Evolutionary conservation across 129 eudicot species (phyloP).

Genomic region (Silybum marianum): DNA sequence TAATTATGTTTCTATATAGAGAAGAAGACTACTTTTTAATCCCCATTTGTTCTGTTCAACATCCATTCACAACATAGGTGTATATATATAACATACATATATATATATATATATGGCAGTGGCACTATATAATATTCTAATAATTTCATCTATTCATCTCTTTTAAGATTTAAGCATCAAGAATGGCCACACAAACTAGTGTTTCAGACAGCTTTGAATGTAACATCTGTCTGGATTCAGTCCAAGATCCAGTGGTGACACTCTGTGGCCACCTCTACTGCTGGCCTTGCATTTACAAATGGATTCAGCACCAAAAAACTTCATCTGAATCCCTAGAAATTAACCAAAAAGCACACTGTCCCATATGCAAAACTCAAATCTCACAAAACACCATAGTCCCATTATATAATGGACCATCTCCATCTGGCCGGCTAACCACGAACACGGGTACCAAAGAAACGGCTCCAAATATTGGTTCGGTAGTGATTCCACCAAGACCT

Average conservation of each 20-base stretch:
- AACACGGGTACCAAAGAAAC: slow-evolving; percentile 16
- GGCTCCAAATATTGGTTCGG: neutral
- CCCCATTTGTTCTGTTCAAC: neutral
- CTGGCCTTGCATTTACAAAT: slow-evolving; percentile 79
- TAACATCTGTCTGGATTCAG: slow-evolving; percentile 69
- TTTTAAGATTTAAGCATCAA: neutral
- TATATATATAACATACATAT: neutral
- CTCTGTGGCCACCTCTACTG: slow-evolving; percentile 80
- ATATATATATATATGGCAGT: no score
- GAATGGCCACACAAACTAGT: neutral
- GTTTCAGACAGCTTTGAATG: slow-evolving; percentile 52
- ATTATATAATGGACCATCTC: slow-evolving; percentile 46
- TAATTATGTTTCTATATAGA: neutral
- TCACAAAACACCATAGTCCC: slow-evolving; percentile 58
- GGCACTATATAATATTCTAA: neutral
- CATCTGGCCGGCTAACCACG: slow-evolving; percentile 30
- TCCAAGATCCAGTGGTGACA: slow-evolving; percentile 75
- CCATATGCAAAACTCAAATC: slow-evolving; percentile 60
- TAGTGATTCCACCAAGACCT: slow-evolving; percentile 56
- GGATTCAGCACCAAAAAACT: slow-evolving; percentile 52
- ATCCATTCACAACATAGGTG: neutral
- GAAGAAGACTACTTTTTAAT: neutral
- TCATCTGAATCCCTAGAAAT: slow-evolving; percentile 29
- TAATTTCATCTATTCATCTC: neutral
- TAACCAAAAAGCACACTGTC: slow-evolving; percentile 51